phyloP scores from a whole-genome alignment of 2,329 filamentous ascomycete species.

The Torrubiella hemipterigena region DNA sequence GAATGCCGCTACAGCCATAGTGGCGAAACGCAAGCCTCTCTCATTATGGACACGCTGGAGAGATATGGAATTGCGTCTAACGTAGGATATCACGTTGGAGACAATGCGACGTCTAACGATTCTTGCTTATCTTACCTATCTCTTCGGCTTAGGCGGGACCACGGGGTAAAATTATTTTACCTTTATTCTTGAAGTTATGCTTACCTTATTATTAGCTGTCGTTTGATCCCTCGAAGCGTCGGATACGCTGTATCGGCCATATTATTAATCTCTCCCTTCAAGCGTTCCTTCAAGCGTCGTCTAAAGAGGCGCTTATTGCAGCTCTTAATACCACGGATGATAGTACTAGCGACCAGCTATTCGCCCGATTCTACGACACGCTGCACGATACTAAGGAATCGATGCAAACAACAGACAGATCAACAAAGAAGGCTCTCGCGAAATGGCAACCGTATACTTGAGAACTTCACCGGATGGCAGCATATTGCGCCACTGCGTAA shows the following conservation, averaged over 20 bases:
- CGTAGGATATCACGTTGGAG: neutral
- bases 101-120: slow-evolving; percentile 1
- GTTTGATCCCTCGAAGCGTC: no score
- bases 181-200: no score
- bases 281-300: slow-evolving; percentile 1
- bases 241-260: no score
- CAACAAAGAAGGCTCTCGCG: neutral
- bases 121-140: slow-evolving; percentile 2
- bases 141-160: slow-evolving; percentile 3
- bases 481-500: neutral
- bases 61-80: neutral
- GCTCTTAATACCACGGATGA: neutral
- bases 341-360: no score
- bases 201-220: no score
- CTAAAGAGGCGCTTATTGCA: slow-evolving; percentile 1
- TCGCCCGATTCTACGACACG: no score
- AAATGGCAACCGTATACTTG: neutral
- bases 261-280: no score
- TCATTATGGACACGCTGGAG: neutral
- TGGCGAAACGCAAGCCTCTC: neutral
- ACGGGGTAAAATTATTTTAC: no score
- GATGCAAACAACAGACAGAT: no score
- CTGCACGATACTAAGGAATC: no score
- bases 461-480: neutral
- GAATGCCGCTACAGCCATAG: neutral